phyloP scores from a whole-genome alignment of 352 stramenopile genomes.

The Thraustochytrium aureum region DNA sequence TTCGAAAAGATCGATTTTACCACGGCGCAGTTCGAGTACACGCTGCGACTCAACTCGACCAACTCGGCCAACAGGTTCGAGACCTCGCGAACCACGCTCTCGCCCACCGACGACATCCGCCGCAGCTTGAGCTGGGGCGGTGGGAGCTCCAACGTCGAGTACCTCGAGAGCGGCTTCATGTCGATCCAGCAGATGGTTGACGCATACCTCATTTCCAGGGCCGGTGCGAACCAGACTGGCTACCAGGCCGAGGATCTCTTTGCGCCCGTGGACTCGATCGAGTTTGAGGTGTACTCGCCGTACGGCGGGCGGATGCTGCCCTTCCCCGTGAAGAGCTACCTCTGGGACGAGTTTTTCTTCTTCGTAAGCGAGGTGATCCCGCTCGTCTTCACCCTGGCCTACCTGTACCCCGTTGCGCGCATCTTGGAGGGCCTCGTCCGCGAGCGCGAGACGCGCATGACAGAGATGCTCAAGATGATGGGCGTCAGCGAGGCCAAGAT shows the following conservation, averaged over 20 bases:
- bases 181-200: constrained; percentile 50
- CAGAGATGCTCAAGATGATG: constrained; percentile 90
- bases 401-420: constrained; percentile 80
- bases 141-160: constrained; percentile 32
- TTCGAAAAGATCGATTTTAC: constrained; percentile 11
- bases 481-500: constrained; percentile 68
- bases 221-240: constrained; percentile 3
- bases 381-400: constrained; percentile 85
- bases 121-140: not conserved
- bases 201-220: constrained; percentile 28
- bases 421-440: constrained; percentile 79
- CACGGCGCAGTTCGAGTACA: constrained; percentile 46
- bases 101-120: constrained; percentile 4
- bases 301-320: constrained; percentile 33
- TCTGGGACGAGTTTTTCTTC: constrained; percentile 67
- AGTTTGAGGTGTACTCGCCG: constrained; percentile 25
- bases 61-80: constrained; percentile 15
- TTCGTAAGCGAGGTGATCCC: constrained; percentile 73
- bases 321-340: constrained; percentile 55
- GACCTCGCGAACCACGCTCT: not conserved
- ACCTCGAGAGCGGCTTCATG: constrained; percentile 42
- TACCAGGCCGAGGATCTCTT: not conserved
- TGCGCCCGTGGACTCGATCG: not conserved
- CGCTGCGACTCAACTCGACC: constrained; percentile 30
- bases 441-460: constrained; percentile 84